A percentile compares a stretch with the other conserved stretches of the same genome.
Conservation (phyloP, 495 filamentous ascomycete genomes). For the Podospora anserina region DNA sequence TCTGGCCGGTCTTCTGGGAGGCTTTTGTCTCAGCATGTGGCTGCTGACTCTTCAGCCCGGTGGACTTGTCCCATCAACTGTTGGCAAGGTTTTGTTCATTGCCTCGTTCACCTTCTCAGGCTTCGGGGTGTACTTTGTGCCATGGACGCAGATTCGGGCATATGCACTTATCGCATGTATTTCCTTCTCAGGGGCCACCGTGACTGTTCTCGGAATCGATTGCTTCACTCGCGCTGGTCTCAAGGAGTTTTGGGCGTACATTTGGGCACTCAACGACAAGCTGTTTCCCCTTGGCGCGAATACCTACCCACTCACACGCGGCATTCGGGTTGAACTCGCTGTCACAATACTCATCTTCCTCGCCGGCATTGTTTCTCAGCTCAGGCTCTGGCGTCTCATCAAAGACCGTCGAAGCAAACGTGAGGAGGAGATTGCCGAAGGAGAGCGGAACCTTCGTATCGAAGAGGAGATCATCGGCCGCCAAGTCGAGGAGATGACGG, state of each 20-base stretch:
- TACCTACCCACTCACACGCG: slow-evolving; percentile 83
- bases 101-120: slow-evolving; percentile 61
- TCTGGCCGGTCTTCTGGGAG: slow-evolving; percentile 80
- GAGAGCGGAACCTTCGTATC: slow-evolving; percentile 58
- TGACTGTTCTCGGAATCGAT: slow-evolving; percentile 78
- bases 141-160: slow-evolving; percentile 58
- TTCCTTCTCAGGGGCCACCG: slow-evolving; percentile 78
- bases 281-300: slow-evolving; percentile 71
- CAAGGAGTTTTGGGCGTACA: slow-evolving; percentile 94
- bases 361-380: slow-evolving; percentile 76
- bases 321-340: slow-evolving; percentile 82
- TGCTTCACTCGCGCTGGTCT: slow-evolving; percentile 85
- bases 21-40: slow-evolving; percentile 91
- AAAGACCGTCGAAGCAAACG: slow-evolving; percentile 65
- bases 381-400: slow-evolving; percentile 85
- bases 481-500: slow-evolving; percentile 63
- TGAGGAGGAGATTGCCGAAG: slow-evolving; percentile 53
- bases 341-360: slow-evolving; percentile 69
- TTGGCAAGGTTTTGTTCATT: slow-evolving; percentile 71
- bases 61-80: slow-evolving; percentile 61
- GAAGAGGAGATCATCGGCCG: slow-evolving; percentile 68
- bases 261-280: slow-evolving; percentile 79
- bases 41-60: slow-evolving; percentile 73
- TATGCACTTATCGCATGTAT: slow-evolving; percentile 74
- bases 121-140: slow-evolving; percentile 75